Percentiles rank a stretch among this genome's conserved stretches.
These are phyloP conservation scores for Candida smagusa DNA, from an alignment of 1,139 yeast species.

Conservation along the genomic window DNA sequence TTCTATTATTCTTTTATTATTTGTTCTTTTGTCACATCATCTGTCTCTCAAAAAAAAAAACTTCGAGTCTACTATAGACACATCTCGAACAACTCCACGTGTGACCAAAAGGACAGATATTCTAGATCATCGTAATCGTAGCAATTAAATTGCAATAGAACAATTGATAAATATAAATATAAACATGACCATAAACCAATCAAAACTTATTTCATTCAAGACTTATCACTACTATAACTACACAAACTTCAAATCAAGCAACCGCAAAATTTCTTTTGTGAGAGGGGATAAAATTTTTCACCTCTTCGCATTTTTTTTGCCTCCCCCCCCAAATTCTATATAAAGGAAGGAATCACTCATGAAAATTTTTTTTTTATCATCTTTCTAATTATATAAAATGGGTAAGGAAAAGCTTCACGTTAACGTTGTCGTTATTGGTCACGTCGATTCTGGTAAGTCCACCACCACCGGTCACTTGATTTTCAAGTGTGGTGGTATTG, in stretches of 20 bases:
- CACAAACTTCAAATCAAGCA: neutral
- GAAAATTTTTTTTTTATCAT: neutral
- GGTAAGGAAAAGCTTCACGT: conserved; percentile 97
- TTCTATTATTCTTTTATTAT: too few species aligned
- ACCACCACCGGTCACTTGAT: conserved; percentile 83
- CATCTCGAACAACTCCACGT: too few species aligned
- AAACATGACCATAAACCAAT: too few species aligned
- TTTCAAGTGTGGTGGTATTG: conserved; percentile 90
- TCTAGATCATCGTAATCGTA: too few species aligned
- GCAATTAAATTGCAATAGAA: neutral
- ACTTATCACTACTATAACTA: neutral
- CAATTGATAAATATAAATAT: conserved; percentile 1
- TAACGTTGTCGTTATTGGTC: conserved; percentile 91
- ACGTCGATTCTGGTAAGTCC: conserved; percentile 31
- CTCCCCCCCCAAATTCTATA: conserved; percentile 2
- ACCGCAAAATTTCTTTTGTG: conserved; percentile 6
- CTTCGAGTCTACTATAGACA: too few species aligned
- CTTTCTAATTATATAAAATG: conserved; percentile 21
- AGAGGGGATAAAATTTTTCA: conserved; percentile 5
- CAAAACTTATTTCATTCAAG: neutral
- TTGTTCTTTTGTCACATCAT: too few species aligned
- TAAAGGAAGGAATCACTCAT: conserved; percentile 1
- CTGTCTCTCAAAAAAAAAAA: too few species aligned
- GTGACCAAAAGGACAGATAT: neutral
- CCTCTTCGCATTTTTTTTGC: conserved; percentile 8